These are phyloP conservation scores for Chrysanthemum lavandulifolium DNA, from an alignment of 129 eudicot species.

Conservation along the genomic window DNA sequence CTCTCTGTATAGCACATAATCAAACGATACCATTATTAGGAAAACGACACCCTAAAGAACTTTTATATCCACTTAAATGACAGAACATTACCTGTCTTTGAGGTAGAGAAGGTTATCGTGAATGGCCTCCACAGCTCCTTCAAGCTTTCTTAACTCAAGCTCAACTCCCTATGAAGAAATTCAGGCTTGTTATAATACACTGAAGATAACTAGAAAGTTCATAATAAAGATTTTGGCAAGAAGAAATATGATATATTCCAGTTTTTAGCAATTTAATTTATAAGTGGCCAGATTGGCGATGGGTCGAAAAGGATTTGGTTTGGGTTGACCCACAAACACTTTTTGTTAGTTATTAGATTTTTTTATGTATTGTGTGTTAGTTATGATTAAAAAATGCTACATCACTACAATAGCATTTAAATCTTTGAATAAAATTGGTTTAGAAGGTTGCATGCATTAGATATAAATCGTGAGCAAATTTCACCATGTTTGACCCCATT, in stretches of 20 bases:
- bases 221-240: not conserved
- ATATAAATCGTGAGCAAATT: too few species aligned
- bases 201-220: not conserved
- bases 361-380: too few species aligned
- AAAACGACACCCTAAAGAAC: constrained; percentile 1
- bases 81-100: constrained; percentile 52
- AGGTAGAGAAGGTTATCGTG: constrained; percentile 76
- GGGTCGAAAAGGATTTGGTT: too few species aligned
- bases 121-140: constrained; percentile 89
- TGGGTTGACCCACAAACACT: too few species aligned
- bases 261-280: not conserved
- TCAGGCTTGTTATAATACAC: constrained; percentile 13
- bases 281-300: not conserved
- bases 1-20: constrained; percentile 54
- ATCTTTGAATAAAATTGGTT: too few species aligned
- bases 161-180: constrained; percentile 63
- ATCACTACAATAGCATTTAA: too few species aligned
- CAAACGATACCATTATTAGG: constrained; percentile 8
- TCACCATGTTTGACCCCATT: too few species aligned
- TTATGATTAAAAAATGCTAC: too few species aligned
- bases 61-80: not conserved
- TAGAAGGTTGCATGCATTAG: too few species aligned
- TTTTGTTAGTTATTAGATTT: too few species aligned
- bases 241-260: not conserved
- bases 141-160: constrained; percentile 87